Evolutionary conservation across 2,329 filamentous ascomycete species (phyloP).

Genomic region (Colletotrichum trifolii): DNA sequence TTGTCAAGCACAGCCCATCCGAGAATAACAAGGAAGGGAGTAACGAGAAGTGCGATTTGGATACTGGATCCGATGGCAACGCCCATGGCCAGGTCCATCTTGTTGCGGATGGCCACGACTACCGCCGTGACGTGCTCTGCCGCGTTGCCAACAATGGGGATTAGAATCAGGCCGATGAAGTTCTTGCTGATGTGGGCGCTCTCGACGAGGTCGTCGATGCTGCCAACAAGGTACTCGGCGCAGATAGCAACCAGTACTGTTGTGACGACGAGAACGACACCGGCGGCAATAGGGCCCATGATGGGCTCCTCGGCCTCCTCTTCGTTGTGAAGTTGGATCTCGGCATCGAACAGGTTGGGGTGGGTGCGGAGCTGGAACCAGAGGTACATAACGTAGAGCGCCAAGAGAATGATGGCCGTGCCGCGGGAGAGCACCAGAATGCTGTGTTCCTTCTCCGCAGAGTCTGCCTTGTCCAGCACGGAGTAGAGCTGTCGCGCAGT

Average conservation of each 20-base stretch:
- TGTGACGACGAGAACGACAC: slow-evolving; percentile 73
- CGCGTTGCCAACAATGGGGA: slow-evolving; percentile 84
- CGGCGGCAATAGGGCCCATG: slow-evolving; percentile 73
- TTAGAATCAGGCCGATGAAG: slow-evolving; percentile 82
- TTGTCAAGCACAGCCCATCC: slow-evolving; percentile 80
- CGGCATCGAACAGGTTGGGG: slow-evolving; percentile 75
- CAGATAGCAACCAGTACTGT: slow-evolving; percentile 79
- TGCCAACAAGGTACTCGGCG: slow-evolving; percentile 81
- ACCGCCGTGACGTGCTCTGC: slow-evolving; percentile 86
- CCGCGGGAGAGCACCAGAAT: slow-evolving; percentile 80
- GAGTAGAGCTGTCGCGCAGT: slow-evolving; percentile 67
- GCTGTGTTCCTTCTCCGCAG: slow-evolving; percentile 60
- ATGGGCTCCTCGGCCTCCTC: slow-evolving; percentile 57
- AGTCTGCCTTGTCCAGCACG: slow-evolving; percentile 62
- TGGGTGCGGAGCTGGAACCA: slow-evolving; percentile 83
- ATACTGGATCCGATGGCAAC: slow-evolving; percentile 86
- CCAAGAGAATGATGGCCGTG: slow-evolving; percentile 78
- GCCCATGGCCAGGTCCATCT: slow-evolving; percentile 79
- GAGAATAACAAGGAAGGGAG: slow-evolving; percentile 81
- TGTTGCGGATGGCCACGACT: slow-evolving; percentile 81
- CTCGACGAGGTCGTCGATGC: slow-evolving; percentile 78
- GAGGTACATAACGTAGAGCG: slow-evolving; percentile 81
- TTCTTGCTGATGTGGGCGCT: slow-evolving; percentile 80
- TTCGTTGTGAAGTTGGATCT: slow-evolving; percentile 47
- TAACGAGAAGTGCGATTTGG: slow-evolving; percentile 85